These are phyloP conservation scores for Bryopsis sp. DNA, from an alignment of 139 green algal genomes.

Conservation along the genomic window DNA sequence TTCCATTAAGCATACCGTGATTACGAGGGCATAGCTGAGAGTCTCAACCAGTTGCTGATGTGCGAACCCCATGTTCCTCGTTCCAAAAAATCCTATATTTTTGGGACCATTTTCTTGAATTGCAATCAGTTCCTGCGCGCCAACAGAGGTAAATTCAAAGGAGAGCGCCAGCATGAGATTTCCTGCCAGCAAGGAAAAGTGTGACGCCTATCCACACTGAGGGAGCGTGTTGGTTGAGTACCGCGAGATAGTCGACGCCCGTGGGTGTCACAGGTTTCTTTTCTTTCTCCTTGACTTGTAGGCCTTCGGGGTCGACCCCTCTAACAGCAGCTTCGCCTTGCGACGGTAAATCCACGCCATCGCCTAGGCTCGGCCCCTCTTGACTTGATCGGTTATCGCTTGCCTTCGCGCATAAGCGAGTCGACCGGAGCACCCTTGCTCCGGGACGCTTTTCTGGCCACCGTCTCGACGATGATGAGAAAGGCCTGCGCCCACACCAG, in stretches of 20 bases:
- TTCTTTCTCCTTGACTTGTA: not conserved
- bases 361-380: not conserved
- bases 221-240: no score
- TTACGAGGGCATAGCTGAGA: conserved; percentile 91
- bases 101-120: conserved; percentile 94
- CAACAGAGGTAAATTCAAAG: not conserved
- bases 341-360: conserved; percentile 8
- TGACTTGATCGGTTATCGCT: not conserved
- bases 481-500: no score
- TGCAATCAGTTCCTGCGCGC: conserved; percentile 85
- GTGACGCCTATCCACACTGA: not conserved
- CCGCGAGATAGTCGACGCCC: conserved; percentile 52
- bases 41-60: conserved; percentile 98
- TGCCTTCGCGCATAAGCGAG: not conserved
- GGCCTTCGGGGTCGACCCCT: conserved; percentile 11
- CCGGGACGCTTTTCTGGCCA: not conserved
- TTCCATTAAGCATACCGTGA: conserved; percentile 57
- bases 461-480: not conserved
- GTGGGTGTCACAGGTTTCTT: conserved; percentile 38
- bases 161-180: not conserved
- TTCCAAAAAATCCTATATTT: conserved; percentile 95
- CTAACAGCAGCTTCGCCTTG: conserved; percentile 19
- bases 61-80: conserved; percentile 95
- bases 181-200: not conserved
- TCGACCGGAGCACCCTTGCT: not conserved